These are phyloP conservation scores for Neltuma alba DNA, from an alignment of 306 rosid species.

Conservation along the genomic window DNA sequence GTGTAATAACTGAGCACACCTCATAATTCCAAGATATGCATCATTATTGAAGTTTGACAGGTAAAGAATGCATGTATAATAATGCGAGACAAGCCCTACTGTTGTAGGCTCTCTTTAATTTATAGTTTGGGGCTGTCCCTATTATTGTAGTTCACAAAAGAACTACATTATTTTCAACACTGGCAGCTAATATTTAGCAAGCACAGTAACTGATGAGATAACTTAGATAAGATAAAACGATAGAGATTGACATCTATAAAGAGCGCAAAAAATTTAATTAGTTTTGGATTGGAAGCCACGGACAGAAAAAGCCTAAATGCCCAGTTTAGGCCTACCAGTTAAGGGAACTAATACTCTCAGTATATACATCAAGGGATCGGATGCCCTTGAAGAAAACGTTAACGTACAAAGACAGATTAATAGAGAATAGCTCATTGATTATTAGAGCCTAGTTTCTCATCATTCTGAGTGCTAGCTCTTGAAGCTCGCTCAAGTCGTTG, in stretches of 20 bases:
- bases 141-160: constrained; percentile 34
- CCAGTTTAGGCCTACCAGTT: constrained; percentile 41
- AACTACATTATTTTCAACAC: constrained; percentile 38
- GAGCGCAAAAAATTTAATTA: constrained; percentile 33
- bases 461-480: constrained; percentile 89
- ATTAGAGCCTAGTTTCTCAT: constrained; percentile 64
- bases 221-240: neutral
- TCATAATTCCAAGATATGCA: constrained; percentile 42
- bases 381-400: constrained; percentile 29
- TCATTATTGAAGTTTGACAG: constrained; percentile 54
- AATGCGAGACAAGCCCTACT: constrained; percentile 40
- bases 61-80: constrained; percentile 37
- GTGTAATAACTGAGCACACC: constrained; percentile 28
- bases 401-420: constrained; percentile 15
- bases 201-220: neutral
- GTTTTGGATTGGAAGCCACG: constrained; percentile 44
- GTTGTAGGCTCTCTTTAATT: constrained; percentile 40
- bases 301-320: constrained; percentile 43
- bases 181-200: constrained; percentile 22
- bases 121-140: constrained; percentile 34
- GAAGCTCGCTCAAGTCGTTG: constrained; percentile 84
- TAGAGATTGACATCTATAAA: neutral
- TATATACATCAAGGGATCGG: constrained; percentile 34
- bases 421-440: neutral
- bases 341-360: constrained; percentile 37